phyloP scores from a whole-genome alignment of 495 filamentous ascomycete species.

The Cercophora samala region DNA sequence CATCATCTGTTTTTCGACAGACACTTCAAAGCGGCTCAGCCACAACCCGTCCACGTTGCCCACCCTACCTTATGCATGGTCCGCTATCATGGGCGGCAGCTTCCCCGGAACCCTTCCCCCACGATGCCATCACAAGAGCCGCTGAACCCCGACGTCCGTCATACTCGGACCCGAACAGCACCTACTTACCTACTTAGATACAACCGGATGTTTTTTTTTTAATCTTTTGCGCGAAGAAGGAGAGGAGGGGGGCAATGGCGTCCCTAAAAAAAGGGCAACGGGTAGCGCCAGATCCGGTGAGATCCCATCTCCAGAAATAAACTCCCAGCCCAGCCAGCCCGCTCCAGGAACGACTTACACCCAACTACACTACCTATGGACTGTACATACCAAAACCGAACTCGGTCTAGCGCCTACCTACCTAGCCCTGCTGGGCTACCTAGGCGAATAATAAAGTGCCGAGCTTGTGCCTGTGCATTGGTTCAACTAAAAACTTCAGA shows the following conservation, averaged over 20 bases:
- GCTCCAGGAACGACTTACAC: background rate
- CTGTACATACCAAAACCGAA: background rate
- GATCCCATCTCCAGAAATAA: background rate
- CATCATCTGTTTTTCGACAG: too few relatives aligned
- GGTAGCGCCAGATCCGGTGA: background rate
- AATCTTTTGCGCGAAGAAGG: background rate
- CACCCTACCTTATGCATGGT: background rate
- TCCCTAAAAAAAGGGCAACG: background rate
- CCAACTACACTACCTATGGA: too few relatives aligned
- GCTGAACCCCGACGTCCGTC: background rate
- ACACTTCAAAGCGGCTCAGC: too few relatives aligned
- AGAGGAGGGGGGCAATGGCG: background rate
- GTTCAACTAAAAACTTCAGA: background rate
- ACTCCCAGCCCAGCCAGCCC: background rate
- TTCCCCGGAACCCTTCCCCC: background rate
- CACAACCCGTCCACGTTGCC: background rate
- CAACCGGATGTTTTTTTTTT: too few relatives aligned
- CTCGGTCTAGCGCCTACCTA: background rate
- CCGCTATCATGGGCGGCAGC: too few relatives aligned
- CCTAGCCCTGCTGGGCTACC: background rate
- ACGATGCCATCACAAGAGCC: background rate
- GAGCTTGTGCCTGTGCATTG: background rate
- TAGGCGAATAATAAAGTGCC: background rate
- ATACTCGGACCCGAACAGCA: background rate
- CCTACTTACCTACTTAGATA: too few relatives aligned